Evolutionary conservation across 345 rosid species (phyloP).

Genomic region (Turritis glabra): DNA sequence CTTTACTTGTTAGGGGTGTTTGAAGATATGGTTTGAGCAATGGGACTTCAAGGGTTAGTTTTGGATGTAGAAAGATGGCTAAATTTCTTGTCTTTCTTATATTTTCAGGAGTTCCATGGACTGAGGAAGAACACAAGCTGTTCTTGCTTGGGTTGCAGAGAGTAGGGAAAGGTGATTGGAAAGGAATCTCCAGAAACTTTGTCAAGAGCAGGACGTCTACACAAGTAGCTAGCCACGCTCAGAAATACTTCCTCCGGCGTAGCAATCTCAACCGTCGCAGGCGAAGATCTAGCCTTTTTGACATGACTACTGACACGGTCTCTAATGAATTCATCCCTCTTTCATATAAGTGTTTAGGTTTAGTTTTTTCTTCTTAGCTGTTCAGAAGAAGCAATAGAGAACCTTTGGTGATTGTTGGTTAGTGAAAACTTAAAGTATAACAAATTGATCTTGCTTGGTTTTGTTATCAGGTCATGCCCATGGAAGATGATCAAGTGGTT

Average conservation of each 20-base stretch:
- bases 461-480: constrained; percentile 53
- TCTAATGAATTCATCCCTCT: not conserved
- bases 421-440: not conserved
- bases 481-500: constrained; percentile 50
- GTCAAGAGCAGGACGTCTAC: constrained; percentile 91
- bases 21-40: not conserved
- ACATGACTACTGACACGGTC: constrained; percentile 84
- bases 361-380: not conserved
- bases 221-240: constrained; percentile 98
- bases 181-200: constrained; percentile 84
- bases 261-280: constrained; percentile 87
- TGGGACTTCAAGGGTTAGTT: not conserved
- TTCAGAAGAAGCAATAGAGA: not conserved
- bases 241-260: constrained; percentile 84
- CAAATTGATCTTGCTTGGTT: constrained; percentile 26
- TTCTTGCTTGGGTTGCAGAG: constrained; percentile 81
- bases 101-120: constrained; percentile 84
- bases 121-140: constrained; percentile 91
- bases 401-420: not conserved
- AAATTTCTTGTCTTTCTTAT: not conserved
- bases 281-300: constrained; percentile 90
- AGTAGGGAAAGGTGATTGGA: constrained; percentile 96
- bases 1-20: not conserved
- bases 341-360: not conserved
- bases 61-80: constrained; percentile 8